phyloP scores from a whole-genome alignment of 805 yeast species.

The Candida hungchunana region DNA sequence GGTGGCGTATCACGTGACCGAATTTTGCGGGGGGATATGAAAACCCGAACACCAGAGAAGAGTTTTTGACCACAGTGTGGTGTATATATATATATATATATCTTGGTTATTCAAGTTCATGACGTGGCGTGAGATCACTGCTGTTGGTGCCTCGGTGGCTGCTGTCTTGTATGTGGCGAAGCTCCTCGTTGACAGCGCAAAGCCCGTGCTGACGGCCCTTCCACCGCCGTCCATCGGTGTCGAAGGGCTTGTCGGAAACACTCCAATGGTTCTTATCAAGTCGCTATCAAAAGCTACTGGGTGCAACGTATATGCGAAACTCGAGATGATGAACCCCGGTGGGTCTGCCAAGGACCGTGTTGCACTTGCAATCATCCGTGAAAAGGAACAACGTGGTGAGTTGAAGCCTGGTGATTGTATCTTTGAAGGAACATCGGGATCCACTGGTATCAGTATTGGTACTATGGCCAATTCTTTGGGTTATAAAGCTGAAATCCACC shows the following conservation, averaged over 20 bases:
- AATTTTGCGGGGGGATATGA: neutral
- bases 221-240: slow-evolving; percentile 48
- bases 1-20: neutral
- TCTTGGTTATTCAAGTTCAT: slow-evolving; percentile 1
- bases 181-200: slow-evolving; percentile 1
- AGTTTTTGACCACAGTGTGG: no score
- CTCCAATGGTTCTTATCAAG: slow-evolving; percentile 73
- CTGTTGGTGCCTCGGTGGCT: slow-evolving; percentile 19
- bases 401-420: slow-evolving; percentile 64
- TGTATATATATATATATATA: no score
- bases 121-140: slow-evolving; percentile 26
- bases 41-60: slow-evolving; percentile 1
- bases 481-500: slow-evolving; percentile 84
- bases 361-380: slow-evolving; percentile 75
- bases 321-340: slow-evolving; percentile 85
- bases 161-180: slow-evolving; percentile 13
- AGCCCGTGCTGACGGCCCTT: slow-evolving; percentile 14
- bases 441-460: slow-evolving; percentile 93
- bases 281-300: slow-evolving; percentile 73
- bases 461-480: slow-evolving; percentile 87
- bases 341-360: slow-evolving; percentile 96
- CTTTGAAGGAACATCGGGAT: slow-evolving; percentile 95
- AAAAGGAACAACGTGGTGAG: slow-evolving; percentile 57
- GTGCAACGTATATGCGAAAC: slow-evolving; percentile 78
- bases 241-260: slow-evolving; percentile 81